A percentile compares a stretch with the other conserved stretches of the same genome.
These are phyloP conservation scores for Coprinellus aureogranulatus DNA, from an alignment of 768 basidiomycete species.

Conservation along the genomic window DNA sequence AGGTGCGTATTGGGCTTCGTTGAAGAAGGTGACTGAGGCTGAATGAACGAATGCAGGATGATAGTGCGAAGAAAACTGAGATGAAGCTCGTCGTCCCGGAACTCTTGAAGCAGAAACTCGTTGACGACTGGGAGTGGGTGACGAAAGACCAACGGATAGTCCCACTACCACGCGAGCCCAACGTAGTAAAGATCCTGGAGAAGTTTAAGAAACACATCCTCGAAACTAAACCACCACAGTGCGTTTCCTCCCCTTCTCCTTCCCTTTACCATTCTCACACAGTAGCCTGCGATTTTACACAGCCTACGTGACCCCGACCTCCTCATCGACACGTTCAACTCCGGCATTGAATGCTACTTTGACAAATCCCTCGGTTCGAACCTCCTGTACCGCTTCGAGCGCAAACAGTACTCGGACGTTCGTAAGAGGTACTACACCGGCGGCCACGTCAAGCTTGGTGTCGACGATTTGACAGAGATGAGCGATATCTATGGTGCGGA, in stretches of 20 bases:
- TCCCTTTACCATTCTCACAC: not conserved
- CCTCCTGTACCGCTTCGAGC: conserved; percentile 91
- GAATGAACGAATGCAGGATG: conserved; percentile 51
- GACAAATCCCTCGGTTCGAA: conserved; percentile 88
- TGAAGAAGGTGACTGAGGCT: conserved; percentile 1
- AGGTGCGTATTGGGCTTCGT: no score
- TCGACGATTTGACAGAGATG: conserved; percentile 78
- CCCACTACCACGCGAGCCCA: conserved; percentile 75
- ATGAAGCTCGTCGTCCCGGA: conserved; percentile 91
- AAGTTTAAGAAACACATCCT: conserved; percentile 72
- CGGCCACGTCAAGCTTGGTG: conserved; percentile 59
- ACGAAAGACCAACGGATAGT: conserved; percentile 96
- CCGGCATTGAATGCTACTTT: conserved; percentile 88
- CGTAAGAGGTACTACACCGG: conserved; percentile 73
- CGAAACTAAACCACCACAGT: conserved; percentile 48
- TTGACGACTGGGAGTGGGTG: conserved; percentile 97
- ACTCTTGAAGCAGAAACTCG: conserved; percentile 80
- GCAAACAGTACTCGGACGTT: conserved; percentile 85
- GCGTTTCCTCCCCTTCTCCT: conserved; percentile 16
- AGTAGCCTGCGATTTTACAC: conserved; percentile 22
- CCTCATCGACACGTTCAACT: conserved; percentile 75
- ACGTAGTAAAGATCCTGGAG: conserved; percentile 70
- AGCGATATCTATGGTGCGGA: conserved; percentile 92
- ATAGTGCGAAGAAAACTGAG: conserved; percentile 75
- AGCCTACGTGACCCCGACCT: conserved; percentile 67